These are phyloP conservation scores for Shiraia bambusicola DNA, from an alignment of 2,329 filamentous ascomycete species.

Conservation along the genomic window DNA sequence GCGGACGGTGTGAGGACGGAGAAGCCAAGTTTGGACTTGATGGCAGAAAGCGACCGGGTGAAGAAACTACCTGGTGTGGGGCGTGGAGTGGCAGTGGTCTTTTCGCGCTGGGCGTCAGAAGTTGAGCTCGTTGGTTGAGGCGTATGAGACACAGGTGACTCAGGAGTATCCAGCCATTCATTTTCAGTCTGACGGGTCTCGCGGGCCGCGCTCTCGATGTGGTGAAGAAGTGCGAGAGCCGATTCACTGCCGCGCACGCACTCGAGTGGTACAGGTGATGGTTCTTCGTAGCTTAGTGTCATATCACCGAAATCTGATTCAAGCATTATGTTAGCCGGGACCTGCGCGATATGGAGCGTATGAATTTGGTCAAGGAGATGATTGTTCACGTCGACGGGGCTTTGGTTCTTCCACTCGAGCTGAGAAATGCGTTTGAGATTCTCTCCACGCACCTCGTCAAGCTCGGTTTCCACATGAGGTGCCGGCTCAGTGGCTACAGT, in stretches of 20 bases:
- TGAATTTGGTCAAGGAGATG: not conserved
- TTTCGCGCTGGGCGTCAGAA: conserved; percentile 2
- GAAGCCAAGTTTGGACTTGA: conserved; percentile 21
- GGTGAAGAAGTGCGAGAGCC: conserved; percentile 24
- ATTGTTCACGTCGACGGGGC: not conserved
- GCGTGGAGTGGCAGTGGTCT: conserved; percentile 9
- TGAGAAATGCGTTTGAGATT: too few relatives aligned
- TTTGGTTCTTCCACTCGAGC: too few relatives aligned
- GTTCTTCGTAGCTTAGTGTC: conserved; percentile 6
- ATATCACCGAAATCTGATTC: conserved; percentile 23
- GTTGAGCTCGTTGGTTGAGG: not conserved
- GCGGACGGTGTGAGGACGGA: conserved; percentile 8
- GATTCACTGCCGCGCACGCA: conserved; percentile 20
- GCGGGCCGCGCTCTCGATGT: conserved; percentile 19
- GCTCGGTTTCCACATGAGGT: not conserved
- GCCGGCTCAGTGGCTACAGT: not conserved
- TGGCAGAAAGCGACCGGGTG: conserved; percentile 22
- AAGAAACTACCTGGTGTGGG: conserved; percentile 18
- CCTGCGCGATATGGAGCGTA: not conserved
- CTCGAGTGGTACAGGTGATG: conserved; percentile 9
- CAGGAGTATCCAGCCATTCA: conserved; percentile 5
- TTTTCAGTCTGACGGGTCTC: not conserved
- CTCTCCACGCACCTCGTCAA: too few relatives aligned
- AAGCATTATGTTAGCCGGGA: conserved; percentile 13
- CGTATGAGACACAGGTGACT: not conserved